Conservation (phyloP, 495 filamentous ascomycete species). For the Pyrenula massariospora region DNA sequence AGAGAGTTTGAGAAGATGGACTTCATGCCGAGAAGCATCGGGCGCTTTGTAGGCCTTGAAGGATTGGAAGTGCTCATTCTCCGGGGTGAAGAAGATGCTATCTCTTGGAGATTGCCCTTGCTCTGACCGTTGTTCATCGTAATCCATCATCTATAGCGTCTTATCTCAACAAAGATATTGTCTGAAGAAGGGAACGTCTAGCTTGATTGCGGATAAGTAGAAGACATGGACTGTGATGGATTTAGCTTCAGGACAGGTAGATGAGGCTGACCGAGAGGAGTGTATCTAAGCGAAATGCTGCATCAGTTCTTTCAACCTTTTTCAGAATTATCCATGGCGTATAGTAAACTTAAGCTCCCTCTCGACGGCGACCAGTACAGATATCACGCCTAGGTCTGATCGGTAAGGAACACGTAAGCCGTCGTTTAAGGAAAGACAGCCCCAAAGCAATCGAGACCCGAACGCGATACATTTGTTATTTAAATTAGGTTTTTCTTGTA, state of each 20-base stretch:
- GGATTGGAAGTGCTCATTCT: slow-evolving; percentile 1
- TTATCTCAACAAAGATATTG: not conserved
- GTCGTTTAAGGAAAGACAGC: not conserved
- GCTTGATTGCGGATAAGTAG: not conserved
- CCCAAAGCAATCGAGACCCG: not conserved
- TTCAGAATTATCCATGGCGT: not conserved
- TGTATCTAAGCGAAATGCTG: not conserved
- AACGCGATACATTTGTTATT: not conserved
- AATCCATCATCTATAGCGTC: not conserved
- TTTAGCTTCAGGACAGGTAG: no score
- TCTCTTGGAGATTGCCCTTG: not conserved
- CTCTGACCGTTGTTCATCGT: not conserved
- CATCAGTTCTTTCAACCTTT: not conserved
- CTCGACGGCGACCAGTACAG: not conserved
- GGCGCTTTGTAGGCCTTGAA: not conserved
- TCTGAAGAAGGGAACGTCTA: not conserved
- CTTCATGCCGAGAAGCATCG: not conserved
- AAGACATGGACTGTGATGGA: not conserved
- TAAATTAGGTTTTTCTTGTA: no score
- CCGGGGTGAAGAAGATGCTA: not conserved
- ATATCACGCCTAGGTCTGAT: not conserved
- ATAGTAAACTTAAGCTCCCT: not conserved
- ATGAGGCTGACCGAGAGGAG: no score
- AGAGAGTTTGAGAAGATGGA: not conserved
- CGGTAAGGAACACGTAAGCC: not conserved